A percentile compares a stretch with the other conserved stretches of the same genome.
Evolutionary conservation across 139 green algal genomes (phyloP).

Genomic region (Coelastrella sp.): DNA sequence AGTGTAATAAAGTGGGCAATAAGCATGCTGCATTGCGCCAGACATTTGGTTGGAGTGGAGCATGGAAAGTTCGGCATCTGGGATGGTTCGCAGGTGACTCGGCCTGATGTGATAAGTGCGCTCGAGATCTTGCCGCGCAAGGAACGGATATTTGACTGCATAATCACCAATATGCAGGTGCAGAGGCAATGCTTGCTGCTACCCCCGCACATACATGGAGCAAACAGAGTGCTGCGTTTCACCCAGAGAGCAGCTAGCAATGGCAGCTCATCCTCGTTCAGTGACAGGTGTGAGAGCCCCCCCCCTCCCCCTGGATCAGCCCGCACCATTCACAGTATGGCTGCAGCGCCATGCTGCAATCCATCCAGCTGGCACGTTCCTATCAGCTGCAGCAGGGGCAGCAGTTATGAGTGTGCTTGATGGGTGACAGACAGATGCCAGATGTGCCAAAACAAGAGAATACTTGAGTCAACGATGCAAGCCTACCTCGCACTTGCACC

Average conservation of each 20-base stretch:
- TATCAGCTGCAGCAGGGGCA: too few relatives aligned
- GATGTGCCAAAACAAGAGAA: too few relatives aligned
- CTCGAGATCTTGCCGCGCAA: neutral
- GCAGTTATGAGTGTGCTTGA: too few relatives aligned
- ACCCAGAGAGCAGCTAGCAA: conserved; percentile 18
- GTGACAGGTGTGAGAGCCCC: conserved; percentile 8
- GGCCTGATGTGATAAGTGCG: neutral
- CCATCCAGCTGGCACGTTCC: too few relatives aligned
- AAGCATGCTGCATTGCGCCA: neutral
- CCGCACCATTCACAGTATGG: too few relatives aligned
- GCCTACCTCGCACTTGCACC: too few relatives aligned
- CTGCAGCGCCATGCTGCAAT: too few relatives aligned
- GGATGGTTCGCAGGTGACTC: neutral
- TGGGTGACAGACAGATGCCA: too few relatives aligned
- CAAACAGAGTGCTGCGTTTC: neutral
- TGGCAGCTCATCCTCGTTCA: conserved; percentile 31
- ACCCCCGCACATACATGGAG: neutral
- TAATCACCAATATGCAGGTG: neutral
- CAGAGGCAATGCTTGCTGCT: neutral
- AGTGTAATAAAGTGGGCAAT: neutral
- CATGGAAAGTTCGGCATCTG: neutral
- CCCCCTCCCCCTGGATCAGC: too few relatives aligned
- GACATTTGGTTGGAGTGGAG: neutral
- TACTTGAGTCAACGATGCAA: too few relatives aligned
- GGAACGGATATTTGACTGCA: neutral